Base-by-base conservation (phyloP, 345 rosid species). In the Capsella bursapastoris region DNA sequence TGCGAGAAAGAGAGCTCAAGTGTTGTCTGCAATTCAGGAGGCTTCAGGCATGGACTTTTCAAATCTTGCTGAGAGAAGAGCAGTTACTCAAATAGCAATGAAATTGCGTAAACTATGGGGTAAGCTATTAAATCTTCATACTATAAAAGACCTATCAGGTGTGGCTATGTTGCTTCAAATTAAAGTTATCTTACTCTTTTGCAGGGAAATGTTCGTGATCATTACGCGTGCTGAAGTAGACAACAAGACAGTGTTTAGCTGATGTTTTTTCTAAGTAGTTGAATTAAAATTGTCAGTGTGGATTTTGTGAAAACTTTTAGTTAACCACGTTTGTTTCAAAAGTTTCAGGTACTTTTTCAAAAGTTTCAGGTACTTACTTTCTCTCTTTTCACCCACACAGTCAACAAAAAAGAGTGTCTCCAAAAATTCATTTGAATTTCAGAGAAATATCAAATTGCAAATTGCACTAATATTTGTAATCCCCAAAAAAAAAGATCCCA, bases 71-170 rank as follows among this genome's bases (percentile, higher is more conserved):
- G 96, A 94, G 61, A 79, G 83, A 80, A 88, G 88, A 84, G 81
- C 88, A 4, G 74, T 87, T 61, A 80, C 82, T 79, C 95, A 90
- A 68, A 80, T 94, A 72, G 84, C 90, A 47, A 77, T 86, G 84
- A 87, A 85, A 72, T 70, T 94, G 82, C 86, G 73, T 44, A 92
- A 87, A 77, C 73, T 85, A 28, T 88, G 97, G 97, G 96, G 97
- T 93, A 87, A 82, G 83, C 22, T 15, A 22, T 8, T 53, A 63
- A 44, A 48, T 16, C 22, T 8, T 71, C 70, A 18, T 22, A 22
- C 25, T 22, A 22, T 22, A 22, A 22, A 18, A 18, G 22, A 18
- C 22, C 22, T 18, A 18, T 18, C 22, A 18, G 35, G 31, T 29
- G 40, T 50, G 47, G 45, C 32, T 31, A 18, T 57, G 73, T 57